A percentile compares a stretch with the other conserved stretches of the same genome.
These are phyloP conservation scores for Candida dajiaensis DNA, from an alignment of 805 yeast genomes.

Conservation along the genomic window DNA sequence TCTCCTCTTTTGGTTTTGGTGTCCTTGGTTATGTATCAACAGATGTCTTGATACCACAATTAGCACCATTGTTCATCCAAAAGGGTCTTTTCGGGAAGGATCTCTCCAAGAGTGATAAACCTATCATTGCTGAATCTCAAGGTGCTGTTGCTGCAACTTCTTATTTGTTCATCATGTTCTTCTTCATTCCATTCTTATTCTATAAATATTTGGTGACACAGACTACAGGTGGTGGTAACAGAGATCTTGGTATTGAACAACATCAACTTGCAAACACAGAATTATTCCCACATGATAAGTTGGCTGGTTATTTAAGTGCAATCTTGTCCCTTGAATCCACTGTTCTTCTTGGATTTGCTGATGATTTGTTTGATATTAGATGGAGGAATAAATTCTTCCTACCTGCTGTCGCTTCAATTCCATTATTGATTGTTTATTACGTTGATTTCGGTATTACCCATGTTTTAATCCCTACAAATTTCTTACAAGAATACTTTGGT, in stretches of 20 bases:
- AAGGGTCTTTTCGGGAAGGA: conserved; percentile 87
- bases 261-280: conserved; percentile 7
- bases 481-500: conserved; percentile 39
- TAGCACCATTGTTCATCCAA: conserved; percentile 59
- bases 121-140: conserved; percentile 81
- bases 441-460: conserved; percentile 92
- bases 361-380: conserved; percentile 90
- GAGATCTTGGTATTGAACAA: conserved; percentile 32
- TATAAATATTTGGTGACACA: conserved; percentile 61
- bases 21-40: conserved; percentile 62
- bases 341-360: conserved; percentile 81
- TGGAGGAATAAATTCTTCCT: conserved; percentile 97
- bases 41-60: conserved; percentile 56
- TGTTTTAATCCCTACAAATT: conserved; percentile 67
- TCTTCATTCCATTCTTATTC: conserved; percentile 84
- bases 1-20: conserved; percentile 59
- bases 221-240: conserved; percentile 54
- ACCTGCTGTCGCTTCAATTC: conserved; percentile 93
- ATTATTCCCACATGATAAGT: conserved; percentile 70
- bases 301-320: conserved; percentile 83
- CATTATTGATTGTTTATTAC: conserved; percentile 83
- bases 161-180: conserved; percentile 73
- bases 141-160: conserved; percentile 87
- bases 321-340: conserved; percentile 79
- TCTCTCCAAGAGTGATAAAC: conserved; percentile 66